phyloP scores from a whole-genome alignment of 371 early-diverging fungal genomes.

The Rhizopus arrhizus region DNA sequence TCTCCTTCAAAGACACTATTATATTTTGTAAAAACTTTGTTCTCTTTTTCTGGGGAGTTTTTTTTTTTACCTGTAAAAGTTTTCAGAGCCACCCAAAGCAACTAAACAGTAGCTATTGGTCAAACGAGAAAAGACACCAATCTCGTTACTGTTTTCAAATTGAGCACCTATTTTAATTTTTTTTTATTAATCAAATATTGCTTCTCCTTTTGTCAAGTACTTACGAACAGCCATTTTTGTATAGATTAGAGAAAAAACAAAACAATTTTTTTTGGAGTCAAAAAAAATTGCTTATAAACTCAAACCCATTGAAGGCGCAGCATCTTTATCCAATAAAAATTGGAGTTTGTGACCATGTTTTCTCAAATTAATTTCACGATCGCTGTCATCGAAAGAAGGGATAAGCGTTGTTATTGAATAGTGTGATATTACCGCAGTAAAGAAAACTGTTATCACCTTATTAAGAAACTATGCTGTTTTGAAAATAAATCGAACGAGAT shows the following conservation, averaged over 20 bases:
- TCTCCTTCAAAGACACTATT: conserved; percentile 93
- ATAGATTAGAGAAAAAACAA: not conserved
- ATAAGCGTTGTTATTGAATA: too few species aligned
- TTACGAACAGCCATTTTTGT: conserved; percentile 46
- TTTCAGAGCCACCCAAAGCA: conserved; percentile 97
- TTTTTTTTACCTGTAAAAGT: conserved; percentile 89
- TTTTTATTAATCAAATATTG: not conserved
- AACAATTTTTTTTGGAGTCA: conserved; percentile 7
- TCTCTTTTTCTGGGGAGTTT: not conserved
- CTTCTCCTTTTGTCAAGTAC: conserved; percentile 6
- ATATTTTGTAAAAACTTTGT: not conserved
- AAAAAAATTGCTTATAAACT: conserved; percentile 12
- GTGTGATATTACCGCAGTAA: too few species aligned
- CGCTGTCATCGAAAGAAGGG: too few species aligned
- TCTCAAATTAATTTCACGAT: not conserved
- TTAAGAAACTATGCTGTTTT: too few species aligned
- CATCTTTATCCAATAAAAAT: not conserved
- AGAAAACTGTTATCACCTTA: too few species aligned
- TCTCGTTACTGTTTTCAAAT: conserved; percentile 99
- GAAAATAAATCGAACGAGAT: too few species aligned
- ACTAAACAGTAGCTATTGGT: conserved; percentile 99
- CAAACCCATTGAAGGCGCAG: conserved; percentile 15
- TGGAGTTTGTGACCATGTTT: not conserved
- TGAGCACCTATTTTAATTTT: conserved; percentile 59
- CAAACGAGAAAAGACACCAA: conserved; percentile 97